Evolutionary conservation across 2,329 filamentous ascomycete species (phyloP), one percentile per base, ranked within the genome.

Genomic region (Aspergillus fumigatus): DNA sequence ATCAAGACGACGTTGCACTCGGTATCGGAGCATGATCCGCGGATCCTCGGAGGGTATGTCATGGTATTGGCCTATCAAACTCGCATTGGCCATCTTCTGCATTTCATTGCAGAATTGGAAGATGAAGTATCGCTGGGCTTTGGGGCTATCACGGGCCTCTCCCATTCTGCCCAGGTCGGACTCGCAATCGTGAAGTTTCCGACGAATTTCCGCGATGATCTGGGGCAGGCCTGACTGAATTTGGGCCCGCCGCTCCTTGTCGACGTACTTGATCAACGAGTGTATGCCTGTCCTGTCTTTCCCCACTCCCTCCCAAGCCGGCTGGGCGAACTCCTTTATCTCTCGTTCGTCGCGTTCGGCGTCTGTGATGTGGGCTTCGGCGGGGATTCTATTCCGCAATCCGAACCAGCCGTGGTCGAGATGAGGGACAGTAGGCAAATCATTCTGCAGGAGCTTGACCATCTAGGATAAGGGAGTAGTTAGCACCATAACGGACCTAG

Each of bases 401-500:
- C 58, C 58, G 38, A 62, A 62, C 59, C 59, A 62, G 10, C 59
- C 59, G 35, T 62, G 57, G 7, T 61, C 52, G 3, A 61, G 53
- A 21, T 58, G 40, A 14, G 56, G 50, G 4, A 59, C 54, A 27
- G 50, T 61, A 3, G 54, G 35, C 29, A 59, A 47, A 10, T 61
- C 59, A 25, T 61, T 61, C 54, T 54, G 59, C 17, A 62, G 49
- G 4, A 62, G 57, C 53, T 57, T 57, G 21, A 61, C 52, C 59
- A 62, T 62, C 59, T 61, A 50, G 8, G 25, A 32, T 47, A 29
- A 45, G 17, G 55, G 52, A 25, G 2, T 10, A 25, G 14, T 35
- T 35, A 35, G 32, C 32, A 14, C 1, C 32, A 6, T 35, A 35
- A 35, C 4, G 32, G 10, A 32, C 10, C 1, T 6, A 35, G 4